Conservation (phyloP, 306 rosid species). For the Calophaca sinica region DNA sequence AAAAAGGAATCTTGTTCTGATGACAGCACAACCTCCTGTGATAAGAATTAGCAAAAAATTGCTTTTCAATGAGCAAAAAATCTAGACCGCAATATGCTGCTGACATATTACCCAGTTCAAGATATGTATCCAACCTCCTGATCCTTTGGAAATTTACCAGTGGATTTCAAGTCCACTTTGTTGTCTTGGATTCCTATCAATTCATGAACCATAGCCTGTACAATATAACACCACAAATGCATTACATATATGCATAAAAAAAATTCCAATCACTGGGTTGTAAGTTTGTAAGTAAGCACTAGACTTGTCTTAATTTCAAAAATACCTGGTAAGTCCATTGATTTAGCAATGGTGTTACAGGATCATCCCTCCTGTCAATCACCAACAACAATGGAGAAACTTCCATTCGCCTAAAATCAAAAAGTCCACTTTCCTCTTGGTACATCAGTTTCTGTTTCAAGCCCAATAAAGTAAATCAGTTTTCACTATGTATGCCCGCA, state of each 20-base stretch:
- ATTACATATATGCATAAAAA: slow-evolving; percentile 29
- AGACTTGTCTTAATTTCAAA: slow-evolving; percentile 31
- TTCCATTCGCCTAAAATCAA: slow-evolving; percentile 90
- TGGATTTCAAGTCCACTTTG: slow-evolving; percentile 83
- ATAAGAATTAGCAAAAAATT: slow-evolving; percentile 41
- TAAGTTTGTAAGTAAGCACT: slow-evolving; percentile 35
- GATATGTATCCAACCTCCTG: slow-evolving; percentile 77
- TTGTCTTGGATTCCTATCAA: slow-evolving; percentile 94
- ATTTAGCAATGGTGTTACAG: slow-evolving; percentile 85
- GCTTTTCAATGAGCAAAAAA: slow-evolving; percentile 39
- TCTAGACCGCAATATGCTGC: slow-evolving; percentile 16
- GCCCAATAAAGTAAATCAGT: slow-evolving; percentile 53
- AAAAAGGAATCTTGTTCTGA: slow-evolving; percentile 92
- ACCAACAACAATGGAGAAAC: slow-evolving; percentile 89
- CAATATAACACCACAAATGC: slow-evolving; percentile 36
- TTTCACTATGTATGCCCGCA: slow-evolving; percentile 28
- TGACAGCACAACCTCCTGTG: slow-evolving; percentile 93
- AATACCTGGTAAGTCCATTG: slow-evolving; percentile 98
- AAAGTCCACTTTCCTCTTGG: slow-evolving; percentile 93
- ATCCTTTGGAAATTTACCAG: slow-evolving; percentile 78
- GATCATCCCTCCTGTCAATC: slow-evolving; percentile 98
- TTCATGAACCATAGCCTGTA: slow-evolving; percentile 98
- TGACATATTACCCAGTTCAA: slow-evolving; percentile 32
- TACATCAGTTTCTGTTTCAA: slow-evolving; percentile 91
- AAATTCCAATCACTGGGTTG: slow-evolving; percentile 5